Evolutionary conservation across 441 rosid species (phyloP), one percentile per base, ranked within the genome.

Genomic region (Aquilaria agallochum): DNA sequence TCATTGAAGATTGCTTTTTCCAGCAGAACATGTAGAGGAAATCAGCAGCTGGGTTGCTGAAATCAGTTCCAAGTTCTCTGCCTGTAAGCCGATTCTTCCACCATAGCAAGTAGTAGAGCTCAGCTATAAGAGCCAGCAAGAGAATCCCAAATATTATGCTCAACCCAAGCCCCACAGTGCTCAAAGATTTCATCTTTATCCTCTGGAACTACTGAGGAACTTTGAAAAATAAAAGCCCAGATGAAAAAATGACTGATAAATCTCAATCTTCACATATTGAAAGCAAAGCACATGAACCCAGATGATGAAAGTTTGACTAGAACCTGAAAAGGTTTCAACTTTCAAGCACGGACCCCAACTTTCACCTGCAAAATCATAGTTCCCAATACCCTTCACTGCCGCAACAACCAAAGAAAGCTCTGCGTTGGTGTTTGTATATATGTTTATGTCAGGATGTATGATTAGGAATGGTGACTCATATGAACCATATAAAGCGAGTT

Each of bases 91-190:
- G 86, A 73, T 83, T 89, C 77, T 91, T 94, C 83, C 95, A 85
- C 89, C 97, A 94, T 50, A 94, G 64, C 82, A 91, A 74, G 77
- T 91, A 94, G 74, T 87, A 94, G 15, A 89, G 83, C 78, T 91
- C 97, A 49, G 79, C 92, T 11, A 84, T 64, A 27, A 91, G 88
- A 77, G 95, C 99, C 51, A 94, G 10, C 15, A 94, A 64, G 11
- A 91, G 80, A 63, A 86, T 86, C 31, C 90, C 97, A 74, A 94
- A 94, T 63, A 94, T 87, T 68, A 87, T 80, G 71, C 94, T 89
- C 71, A 91, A 74, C 40, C 94, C 95, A 78, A 94, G 90, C 5
- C 97, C 99, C 51, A 91, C 85, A 73, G 88, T 77, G 55, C 97
- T 94, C 74, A 94, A 72, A 74, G 96, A 89, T 74, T 78, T 89